Base-by-base conservation (phyloP, 2,329 filamentous ascomycete genomes). In the Emydomyces testavorans region DNA sequence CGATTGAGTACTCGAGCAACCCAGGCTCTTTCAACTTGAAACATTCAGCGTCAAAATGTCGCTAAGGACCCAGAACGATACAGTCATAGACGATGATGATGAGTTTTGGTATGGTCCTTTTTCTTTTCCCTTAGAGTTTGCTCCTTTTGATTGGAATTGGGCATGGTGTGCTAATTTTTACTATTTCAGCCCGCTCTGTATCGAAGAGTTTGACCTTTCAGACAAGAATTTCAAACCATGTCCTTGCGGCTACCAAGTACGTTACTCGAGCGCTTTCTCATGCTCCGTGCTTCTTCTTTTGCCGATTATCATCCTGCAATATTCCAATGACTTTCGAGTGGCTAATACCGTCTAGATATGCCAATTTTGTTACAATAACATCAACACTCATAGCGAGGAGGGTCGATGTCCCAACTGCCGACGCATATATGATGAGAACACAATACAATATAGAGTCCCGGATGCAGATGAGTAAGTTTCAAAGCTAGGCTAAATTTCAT, bases 281-380 rank as follows among this genome's bases (percentile, higher is more conserved):
- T 43, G n/a, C 39, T 29, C 24, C 20, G 21, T 46, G 38, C 35
- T 10, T 24, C 10, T 16, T 38, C 23, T 16, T 23, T 11, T 4
- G 13, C 7, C 2, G 10, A 28, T 24, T n/a, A 26, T 10, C 44
- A 21, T 26, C 39, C 7, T 21, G 16, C 24, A 4, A 40, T 43
- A 54, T 40, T 54, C 18, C 11, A 35, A 21, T 24, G 31, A 35
- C 13, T 28, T 28, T 46, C 29, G 26, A 15, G 16, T 13, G 31
- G 13, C 36, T 47, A 34, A 47, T 26, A 26, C 4, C 26, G n/a
- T 13, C 13, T 60, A 95, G 89, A 90, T 98, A 65, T 98, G 92
- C 69, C 93, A 98, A 73, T 98, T 98, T 70, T 98, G 92, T 71
- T 98, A 90, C 73, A 95, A 98, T 70, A 98, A 96, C 65, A 93